phyloP scores from a whole-genome alignment of 208 protist species.

The Trypanosoma cruzi region DNA sequence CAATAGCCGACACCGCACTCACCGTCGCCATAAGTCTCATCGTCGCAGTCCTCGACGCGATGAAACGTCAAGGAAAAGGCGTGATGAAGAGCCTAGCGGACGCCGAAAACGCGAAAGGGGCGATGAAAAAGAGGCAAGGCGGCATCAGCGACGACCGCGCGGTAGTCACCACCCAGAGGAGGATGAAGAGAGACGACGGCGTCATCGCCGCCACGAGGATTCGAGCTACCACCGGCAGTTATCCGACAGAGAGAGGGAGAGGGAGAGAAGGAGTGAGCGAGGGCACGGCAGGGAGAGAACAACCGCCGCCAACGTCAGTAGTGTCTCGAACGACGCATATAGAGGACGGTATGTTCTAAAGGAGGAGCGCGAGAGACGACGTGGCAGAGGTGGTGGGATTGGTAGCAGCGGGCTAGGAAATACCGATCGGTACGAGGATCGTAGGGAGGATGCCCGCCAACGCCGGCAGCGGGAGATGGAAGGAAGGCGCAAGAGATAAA shows the following conservation, averaged over 20 bases:
- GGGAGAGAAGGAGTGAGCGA: slow-evolving; percentile 24
- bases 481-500: slow-evolving; percentile 14
- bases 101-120: slow-evolving; percentile 28
- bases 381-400: slow-evolving; percentile 3
- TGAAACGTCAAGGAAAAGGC: slow-evolving; percentile 16
- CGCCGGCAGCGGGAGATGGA: slow-evolving; percentile 27
- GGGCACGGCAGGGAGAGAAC: slow-evolving; percentile 25
- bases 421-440: slow-evolving; percentile 44
- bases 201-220: slow-evolving; percentile 12
- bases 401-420: background rate
- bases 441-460: slow-evolving; percentile 54
- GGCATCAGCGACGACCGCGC: slow-evolving; percentile 23
- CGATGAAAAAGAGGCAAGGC: slow-evolving; percentile 1
- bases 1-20: no score
- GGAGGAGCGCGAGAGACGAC: slow-evolving; percentile 21
- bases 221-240: slow-evolving; percentile 17
- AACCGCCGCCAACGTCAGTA: background rate
- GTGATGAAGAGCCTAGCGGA: slow-evolving; percentile 16
- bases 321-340: background rate
- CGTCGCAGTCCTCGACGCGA: slow-evolving; percentile 17
- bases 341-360: slow-evolving; percentile 9
- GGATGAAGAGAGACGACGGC: slow-evolving; percentile 14
- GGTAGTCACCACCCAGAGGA: slow-evolving; percentile 14
- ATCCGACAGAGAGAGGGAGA: slow-evolving; percentile 2
- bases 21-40: background rate